phyloP scores from a whole-genome alignment of 306 rosid species.

The Quercus robur region DNA sequence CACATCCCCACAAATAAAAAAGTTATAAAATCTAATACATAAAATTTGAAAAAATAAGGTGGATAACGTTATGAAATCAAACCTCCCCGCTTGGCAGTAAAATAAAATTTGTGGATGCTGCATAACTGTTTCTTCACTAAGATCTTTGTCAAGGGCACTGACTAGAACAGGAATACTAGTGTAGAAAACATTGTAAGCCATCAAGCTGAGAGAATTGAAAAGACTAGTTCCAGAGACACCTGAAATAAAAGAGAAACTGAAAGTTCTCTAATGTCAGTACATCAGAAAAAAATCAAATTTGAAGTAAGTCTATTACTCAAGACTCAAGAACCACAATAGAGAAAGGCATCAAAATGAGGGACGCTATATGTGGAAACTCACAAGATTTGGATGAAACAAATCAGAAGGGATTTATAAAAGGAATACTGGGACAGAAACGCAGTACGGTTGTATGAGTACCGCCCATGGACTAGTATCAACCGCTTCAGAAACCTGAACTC shows the following conservation, averaged over 20 bases:
- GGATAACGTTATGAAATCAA: conserved; percentile 21
- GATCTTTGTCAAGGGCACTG: conserved; percentile 97
- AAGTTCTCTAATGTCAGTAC: conserved; percentile 45
- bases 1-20: conserved; percentile 4
- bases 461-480: conserved; percentile 95
- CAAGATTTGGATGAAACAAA: conserved; percentile 98
- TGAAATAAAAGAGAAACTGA: conserved; percentile 96
- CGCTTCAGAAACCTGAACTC: conserved; percentile 91
- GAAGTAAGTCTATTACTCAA: conserved; percentile 10
- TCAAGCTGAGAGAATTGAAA: conserved; percentile 97
- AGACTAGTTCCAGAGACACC: conserved; percentile 99
- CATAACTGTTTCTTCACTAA: conserved; percentile 91
- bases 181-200: conserved; percentile 99
- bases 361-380: conserved; percentile 41
- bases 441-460: conserved; percentile 97
- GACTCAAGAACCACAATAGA: neutral
- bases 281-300: neutral
- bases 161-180: conserved; percentile 94
- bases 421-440: conserved; percentile 97
- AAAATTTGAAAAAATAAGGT: neutral
- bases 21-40: neutral
- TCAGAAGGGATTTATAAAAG: conserved; percentile 86
- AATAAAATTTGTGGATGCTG: conserved; percentile 99
- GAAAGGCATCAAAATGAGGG: conserved; percentile 1
- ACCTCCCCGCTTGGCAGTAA: conserved; percentile 99